Conservation (phyloP, 768 basidiomycete genomes). For the Infundibulicybe gibba region DNA sequence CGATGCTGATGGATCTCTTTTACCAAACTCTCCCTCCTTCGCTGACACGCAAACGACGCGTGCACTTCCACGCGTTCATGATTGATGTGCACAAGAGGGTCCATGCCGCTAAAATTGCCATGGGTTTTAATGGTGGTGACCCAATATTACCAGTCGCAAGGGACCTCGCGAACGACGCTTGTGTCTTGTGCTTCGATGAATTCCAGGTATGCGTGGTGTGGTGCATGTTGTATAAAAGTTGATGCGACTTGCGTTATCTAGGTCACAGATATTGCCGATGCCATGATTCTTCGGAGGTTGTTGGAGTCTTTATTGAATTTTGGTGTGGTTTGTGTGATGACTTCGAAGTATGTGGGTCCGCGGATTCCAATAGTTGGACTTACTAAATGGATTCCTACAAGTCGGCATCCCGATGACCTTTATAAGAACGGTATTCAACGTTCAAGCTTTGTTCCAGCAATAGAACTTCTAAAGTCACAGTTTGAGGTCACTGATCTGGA, state of each 20-base stretch:
- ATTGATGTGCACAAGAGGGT: slow-evolving; percentile 95
- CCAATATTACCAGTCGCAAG: slow-evolving; percentile 85
- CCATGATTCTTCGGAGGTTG: slow-evolving; percentile 93
- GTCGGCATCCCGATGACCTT: slow-evolving; percentile 94
- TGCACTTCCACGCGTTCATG: slow-evolving; percentile 99
- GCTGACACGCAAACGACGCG: slow-evolving; percentile 73
- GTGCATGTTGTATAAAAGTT: neutral
- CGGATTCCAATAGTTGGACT: neutral
- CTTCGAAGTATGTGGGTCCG: slow-evolving; percentile 79
- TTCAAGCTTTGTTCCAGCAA: slow-evolving; percentile 90
- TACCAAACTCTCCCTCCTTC: slow-evolving; percentile 74
- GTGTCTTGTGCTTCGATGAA: slow-evolving; percentile 93
- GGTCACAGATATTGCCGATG: slow-evolving; percentile 97
- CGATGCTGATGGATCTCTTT: slow-evolving; percentile 99
- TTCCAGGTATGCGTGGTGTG: slow-evolving; percentile 69
- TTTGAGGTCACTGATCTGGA: slow-evolving; percentile 91
- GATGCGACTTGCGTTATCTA: slow-evolving; percentile 19
- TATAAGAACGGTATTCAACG: slow-evolving; percentile 99
- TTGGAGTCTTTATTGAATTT: slow-evolving; percentile 82
- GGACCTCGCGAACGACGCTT: slow-evolving; percentile 81
- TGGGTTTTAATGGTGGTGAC: slow-evolving; percentile 70
- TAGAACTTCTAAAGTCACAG: slow-evolving; percentile 84
- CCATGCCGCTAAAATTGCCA: slow-evolving; percentile 73
- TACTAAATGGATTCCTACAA: slow-evolving; percentile 25
- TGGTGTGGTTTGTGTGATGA: slow-evolving; percentile 93